Percentiles rank a stretch among this genome's conserved stretches.
phyloP scores from a whole-genome alignment of 495 filamentous ascomycete genomes.

The Aspergillus cristatus region DNA sequence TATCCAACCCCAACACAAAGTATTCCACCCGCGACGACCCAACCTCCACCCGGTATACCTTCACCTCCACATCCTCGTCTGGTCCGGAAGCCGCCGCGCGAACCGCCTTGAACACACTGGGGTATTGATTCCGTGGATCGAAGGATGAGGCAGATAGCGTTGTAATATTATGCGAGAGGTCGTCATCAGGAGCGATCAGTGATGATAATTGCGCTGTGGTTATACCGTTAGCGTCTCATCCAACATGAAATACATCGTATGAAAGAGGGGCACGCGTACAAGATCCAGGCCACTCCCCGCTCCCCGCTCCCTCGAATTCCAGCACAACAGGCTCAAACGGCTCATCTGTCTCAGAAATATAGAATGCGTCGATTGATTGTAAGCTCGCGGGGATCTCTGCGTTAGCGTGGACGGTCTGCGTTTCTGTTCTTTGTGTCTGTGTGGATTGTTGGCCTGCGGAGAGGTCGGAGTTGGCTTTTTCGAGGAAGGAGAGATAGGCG shows the following conservation, averaged over 20 bases:
- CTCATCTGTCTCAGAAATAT: conserved; percentile 75
- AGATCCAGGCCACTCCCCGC: conserved; percentile 49
- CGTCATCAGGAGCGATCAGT: conserved; percentile 17
- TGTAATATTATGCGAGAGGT: conserved; percentile 25
- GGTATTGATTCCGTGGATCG: conserved; percentile 32
- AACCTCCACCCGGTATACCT: conserved; percentile 59
- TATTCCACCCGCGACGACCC: conserved; percentile 62
- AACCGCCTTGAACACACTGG: conserved; percentile 21
- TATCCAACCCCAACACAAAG: conserved; percentile 58
- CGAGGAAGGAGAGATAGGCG: conserved; percentile 69
- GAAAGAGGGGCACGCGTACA: conserved; percentile 38
- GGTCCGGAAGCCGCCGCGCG: conserved; percentile 19
- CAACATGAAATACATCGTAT: not conserved
- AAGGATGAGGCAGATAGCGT: conserved; percentile 29
- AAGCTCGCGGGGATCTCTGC: conserved; percentile 48
- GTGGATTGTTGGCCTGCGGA: conserved; percentile 29
- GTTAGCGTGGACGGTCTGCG: conserved; percentile 3
- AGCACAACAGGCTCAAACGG: conserved; percentile 69
- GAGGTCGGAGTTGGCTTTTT: conserved; percentile 72
- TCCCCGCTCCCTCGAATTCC: conserved; percentile 45
- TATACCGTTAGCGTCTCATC: conserved; percentile 3
- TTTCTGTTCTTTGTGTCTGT: conserved; percentile 15
- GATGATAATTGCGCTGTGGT: conserved; percentile 27
- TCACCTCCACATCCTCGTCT: conserved; percentile 50
- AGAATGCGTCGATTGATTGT: conserved; percentile 51